Conservation (phyloP, 805 yeast species). For the Candida parachauliodes region DNA sequence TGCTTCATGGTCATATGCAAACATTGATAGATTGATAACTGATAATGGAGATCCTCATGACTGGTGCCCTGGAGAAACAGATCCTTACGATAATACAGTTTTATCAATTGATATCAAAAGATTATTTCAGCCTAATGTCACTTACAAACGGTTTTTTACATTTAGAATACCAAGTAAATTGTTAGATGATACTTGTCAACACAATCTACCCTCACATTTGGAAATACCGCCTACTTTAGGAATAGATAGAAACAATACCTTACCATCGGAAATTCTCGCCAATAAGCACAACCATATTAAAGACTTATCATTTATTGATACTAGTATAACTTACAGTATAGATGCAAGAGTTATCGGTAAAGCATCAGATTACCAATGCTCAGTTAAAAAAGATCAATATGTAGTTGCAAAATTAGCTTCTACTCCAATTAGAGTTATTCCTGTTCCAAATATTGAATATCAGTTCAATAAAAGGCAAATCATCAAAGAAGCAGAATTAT, state of each 20-base stretch:
- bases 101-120: constrained; percentile 36
- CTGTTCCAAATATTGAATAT: constrained; percentile 21
- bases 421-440: constrained; percentile 34
- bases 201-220: constrained; percentile 31
- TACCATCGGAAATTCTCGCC: constrained; percentile 22
- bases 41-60: constrained; percentile 40
- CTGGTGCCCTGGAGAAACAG: constrained; percentile 46
- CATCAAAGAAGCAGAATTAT: constrained; percentile 19
- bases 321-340: constrained; percentile 32
- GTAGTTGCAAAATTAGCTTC: constrained; percentile 33
- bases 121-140: constrained; percentile 32
- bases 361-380: constrained; percentile 30
- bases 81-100: constrained; percentile 35
- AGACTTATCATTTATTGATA: constrained; percentile 35
- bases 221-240: constrained; percentile 39
- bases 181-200: constrained; percentile 37
- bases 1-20: constrained; percentile 44
- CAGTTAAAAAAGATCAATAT: constrained; percentile 25
- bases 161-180: constrained; percentile 39
- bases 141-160: constrained; percentile 40
- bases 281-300: constrained; percentile 20
- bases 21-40: constrained; percentile 36
- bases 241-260: constrained; percentile 19
- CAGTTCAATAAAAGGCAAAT: constrained; percentile 12
- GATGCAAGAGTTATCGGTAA: constrained; percentile 40